A percentile compares a stretch with the other conserved stretches of the same genome.
These are phyloP conservation scores for Cornus florida DNA, from an alignment of 148 eudicot species.

Conservation along the genomic window DNA sequence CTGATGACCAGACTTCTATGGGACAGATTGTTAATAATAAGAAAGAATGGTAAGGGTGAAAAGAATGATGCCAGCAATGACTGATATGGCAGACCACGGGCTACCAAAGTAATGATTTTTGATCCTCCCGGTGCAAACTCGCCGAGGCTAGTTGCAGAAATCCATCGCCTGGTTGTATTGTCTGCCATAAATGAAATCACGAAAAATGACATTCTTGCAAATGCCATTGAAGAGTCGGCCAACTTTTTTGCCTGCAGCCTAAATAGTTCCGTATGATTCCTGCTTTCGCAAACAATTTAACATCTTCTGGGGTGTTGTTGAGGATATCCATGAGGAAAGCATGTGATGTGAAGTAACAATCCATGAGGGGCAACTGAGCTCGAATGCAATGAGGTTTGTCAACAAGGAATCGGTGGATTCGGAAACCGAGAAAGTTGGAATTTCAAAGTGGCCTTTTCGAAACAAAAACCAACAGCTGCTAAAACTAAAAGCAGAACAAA, in stretches of 20 bases:
- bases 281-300: background rate
- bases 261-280: background rate
- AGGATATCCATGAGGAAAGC: background rate
- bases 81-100: too few species aligned
- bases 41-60: too few species aligned
- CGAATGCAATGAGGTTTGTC: conserved; percentile 11
- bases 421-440: background rate
- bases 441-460: background rate
- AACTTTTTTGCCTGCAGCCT: background rate
- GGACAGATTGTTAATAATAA: too few species aligned
- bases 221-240: background rate
- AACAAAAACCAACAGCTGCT: background rate
- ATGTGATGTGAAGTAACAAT: too few species aligned
- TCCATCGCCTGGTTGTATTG: background rate
- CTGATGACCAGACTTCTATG: too few species aligned
- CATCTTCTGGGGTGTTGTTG: background rate
- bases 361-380: background rate
- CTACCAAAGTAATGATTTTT: too few species aligned
- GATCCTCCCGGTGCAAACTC: background rate
- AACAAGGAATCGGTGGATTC: background rate
- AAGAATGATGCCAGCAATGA: too few species aligned
- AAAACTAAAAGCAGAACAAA: too few species aligned
- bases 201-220: too few species aligned
- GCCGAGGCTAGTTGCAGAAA: background rate
- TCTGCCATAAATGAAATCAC: too few species aligned